These are phyloP conservation scores for Jatropha podagrica DNA, from an alignment of 441 rosid species.

Conservation along the genomic window DNA sequence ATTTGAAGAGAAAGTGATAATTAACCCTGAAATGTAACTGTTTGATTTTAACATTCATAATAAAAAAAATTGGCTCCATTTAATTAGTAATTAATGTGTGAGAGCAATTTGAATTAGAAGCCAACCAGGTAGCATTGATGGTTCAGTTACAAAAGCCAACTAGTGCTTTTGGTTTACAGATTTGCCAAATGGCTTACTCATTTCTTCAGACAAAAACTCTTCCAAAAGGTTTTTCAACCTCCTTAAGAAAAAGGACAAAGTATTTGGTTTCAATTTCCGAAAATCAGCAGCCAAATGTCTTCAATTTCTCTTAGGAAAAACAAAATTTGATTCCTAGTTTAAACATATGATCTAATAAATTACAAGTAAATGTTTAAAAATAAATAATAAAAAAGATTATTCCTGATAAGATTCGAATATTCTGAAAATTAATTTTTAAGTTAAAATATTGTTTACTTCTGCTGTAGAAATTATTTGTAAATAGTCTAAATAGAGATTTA, in stretches of 20 bases:
- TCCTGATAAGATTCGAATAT: no score
- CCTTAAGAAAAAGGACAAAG: conserved; percentile 12
- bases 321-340: no score
- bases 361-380: no score
- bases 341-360: no score
- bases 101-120: conserved; percentile 19
- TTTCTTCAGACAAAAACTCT: neutral
- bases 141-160: conserved; percentile 24
- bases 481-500: no score
- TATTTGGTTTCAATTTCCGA: conserved; percentile 11
- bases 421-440: no score
- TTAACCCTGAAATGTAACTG: neutral
- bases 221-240: neutral
- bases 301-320: no score
- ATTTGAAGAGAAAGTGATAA: no score
- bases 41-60: neutral
- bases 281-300: neutral
- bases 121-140: conserved; percentile 17
- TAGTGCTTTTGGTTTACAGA: conserved; percentile 5
- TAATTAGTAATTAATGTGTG: conserved; percentile 13
- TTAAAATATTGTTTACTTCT: no score
- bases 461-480: no score
- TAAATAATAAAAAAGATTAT: no score
- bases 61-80: conserved; percentile 11
- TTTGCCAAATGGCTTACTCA: conserved; percentile 22